Percentiles rank a stretch among this genome's conserved stretches.
phyloP scores from a whole-genome alignment of 1,139 yeast genomes.

The Candida mesenterica region DNA sequence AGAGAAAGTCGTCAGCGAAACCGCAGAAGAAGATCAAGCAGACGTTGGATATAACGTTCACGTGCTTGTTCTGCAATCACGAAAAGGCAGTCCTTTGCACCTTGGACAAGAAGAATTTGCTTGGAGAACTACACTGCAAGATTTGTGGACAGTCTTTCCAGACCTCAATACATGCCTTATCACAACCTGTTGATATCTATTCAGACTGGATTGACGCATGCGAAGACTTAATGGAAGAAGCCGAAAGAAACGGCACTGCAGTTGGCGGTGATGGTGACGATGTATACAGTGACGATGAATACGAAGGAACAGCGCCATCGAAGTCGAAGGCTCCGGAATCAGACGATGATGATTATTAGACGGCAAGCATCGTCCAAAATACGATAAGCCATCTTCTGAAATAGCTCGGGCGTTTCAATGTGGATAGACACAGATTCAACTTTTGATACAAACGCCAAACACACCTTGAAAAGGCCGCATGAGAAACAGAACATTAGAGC shows the following conservation, averaged over 20 bases:
- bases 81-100: slow-evolving; percentile 89
- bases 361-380: no score
- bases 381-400: no score
- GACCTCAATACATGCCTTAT: slow-evolving; percentile 76
- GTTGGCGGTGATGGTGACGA: slow-evolving; percentile 27
- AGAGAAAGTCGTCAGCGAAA: slow-evolving; percentile 85
- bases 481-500: no score
- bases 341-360: slow-evolving; percentile 16
- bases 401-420: no score
- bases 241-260: slow-evolving; percentile 26
- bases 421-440: no score
- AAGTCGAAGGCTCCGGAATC: slow-evolving; percentile 11
- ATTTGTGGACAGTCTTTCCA: slow-evolving; percentile 95
- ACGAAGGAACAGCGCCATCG: slow-evolving; percentile 7
- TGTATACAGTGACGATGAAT: slow-evolving; percentile 41
- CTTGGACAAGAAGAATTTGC: slow-evolving; percentile 79
- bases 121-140: slow-evolving; percentile 86
- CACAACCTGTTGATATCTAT: slow-evolving; percentile 91
- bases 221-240: slow-evolving; percentile 85
- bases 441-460: no score
- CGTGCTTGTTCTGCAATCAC: slow-evolving; percentile 94
- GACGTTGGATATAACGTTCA: slow-evolving; percentile 79
- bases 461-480: no score
- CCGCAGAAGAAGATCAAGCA: slow-evolving; percentile 80
- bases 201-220: slow-evolving; percentile 99